Conservation (phyloP, 495 filamentous ascomycete species). For the Geoglossum glabrum region DNA sequence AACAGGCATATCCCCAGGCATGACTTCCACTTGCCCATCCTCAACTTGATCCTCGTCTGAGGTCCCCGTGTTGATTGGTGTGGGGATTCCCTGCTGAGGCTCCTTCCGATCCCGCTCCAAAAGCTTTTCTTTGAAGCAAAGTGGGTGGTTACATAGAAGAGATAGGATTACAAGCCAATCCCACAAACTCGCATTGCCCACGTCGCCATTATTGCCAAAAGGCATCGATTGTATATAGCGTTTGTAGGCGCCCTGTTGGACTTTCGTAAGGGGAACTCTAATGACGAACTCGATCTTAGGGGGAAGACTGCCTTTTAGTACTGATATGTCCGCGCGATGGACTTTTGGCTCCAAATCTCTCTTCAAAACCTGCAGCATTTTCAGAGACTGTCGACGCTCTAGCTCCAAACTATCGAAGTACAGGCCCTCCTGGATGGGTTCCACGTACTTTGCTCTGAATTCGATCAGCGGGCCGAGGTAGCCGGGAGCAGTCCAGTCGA, state of each 20-base stretch:
- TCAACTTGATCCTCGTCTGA: slow-evolving; percentile 8
- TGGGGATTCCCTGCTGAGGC: background rate
- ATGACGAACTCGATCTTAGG: slow-evolving; percentile 68
- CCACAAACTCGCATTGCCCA: slow-evolving; percentile 19
- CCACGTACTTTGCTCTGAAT: slow-evolving; percentile 47
- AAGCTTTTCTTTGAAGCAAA: slow-evolving; percentile 38
- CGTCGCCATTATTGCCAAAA: slow-evolving; percentile 9
- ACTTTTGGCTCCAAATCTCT: slow-evolving; percentile 59
- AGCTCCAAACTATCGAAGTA: slow-evolving; percentile 34
- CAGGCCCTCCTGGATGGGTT: slow-evolving; percentile 54
- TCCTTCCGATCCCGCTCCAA: background rate
- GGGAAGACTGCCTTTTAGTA: slow-evolving; percentile 42
- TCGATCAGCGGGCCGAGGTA: slow-evolving; percentile 46
- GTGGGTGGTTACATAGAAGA: slow-evolving; percentile 60
- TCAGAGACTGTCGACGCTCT: slow-evolving; percentile 36
- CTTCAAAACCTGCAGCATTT: slow-evolving; percentile 50
- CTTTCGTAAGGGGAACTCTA: slow-evolving; percentile 41
- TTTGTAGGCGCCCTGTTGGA: slow-evolving; percentile 45
- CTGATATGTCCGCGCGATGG: slow-evolving; percentile 47
- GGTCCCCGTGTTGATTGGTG: background rate
- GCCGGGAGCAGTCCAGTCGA: slow-evolving; percentile 69
- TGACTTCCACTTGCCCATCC: slow-evolving; percentile 11
- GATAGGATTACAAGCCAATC: slow-evolving; percentile 34
- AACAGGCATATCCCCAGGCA: slow-evolving; percentile 15
- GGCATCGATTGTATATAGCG: slow-evolving; percentile 28